These are phyloP conservation scores for Dioscorea alata DNA, from an alignment of 106 monocot genomes.

Conservation along the genomic window DNA sequence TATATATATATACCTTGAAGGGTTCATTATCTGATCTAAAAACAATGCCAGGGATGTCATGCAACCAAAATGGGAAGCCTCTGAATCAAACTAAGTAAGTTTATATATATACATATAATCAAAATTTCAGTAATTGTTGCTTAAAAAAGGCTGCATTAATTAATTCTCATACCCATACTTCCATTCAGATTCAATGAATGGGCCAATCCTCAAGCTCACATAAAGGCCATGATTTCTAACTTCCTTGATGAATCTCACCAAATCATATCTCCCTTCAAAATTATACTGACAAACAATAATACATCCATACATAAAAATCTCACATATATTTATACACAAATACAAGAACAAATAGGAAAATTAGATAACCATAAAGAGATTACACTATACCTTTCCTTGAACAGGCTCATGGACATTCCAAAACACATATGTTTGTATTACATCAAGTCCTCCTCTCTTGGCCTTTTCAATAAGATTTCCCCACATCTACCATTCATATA, in stretches of 20 bases:
- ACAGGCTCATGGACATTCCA: conserved; percentile 91
- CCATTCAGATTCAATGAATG: conserved; percentile 96
- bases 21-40: conserved; percentile 85
- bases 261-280: conserved; percentile 68
- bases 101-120: background rate
- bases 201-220: conserved; percentile 79
- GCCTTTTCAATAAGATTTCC: conserved; percentile 66
- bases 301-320: background rate
- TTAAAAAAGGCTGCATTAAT: background rate
- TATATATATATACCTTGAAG: conserved; percentile 57
- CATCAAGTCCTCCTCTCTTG: conserved; percentile 80
- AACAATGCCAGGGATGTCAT: conserved; percentile 60
- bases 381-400: conserved; percentile 46
- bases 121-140: background rate
- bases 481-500: conserved; percentile 64
- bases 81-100: conserved; percentile 23
- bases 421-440: conserved; percentile 94
- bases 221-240: conserved; percentile 67
- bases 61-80: conserved; percentile 91
- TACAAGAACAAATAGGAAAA: background rate
- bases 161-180: conserved; percentile 57
- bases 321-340: background rate
- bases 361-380: background rate
- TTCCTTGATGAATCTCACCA: conserved; percentile 78
- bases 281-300: conserved; percentile 40